A percentile compares a stretch with the other conserved stretches of the same genome.
Evolutionary conservation across 306 rosid genomes (phyloP).

Genomic region (Lathyrus sativus): DNA sequence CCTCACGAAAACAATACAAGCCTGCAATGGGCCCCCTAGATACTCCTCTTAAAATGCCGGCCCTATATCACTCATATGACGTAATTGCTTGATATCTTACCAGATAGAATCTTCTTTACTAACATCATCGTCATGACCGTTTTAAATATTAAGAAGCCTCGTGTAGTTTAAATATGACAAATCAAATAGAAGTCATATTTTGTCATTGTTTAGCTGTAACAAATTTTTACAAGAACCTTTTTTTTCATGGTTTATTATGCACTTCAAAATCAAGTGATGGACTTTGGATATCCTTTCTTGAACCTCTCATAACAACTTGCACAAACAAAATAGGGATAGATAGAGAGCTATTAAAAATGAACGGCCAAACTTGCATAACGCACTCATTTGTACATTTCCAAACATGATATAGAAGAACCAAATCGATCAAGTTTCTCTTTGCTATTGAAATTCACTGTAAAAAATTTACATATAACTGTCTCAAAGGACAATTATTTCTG

Average conservation of each 20-base stretch:
- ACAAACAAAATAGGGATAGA: background rate
- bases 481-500: constrained; percentile 25
- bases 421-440: background rate
- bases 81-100: too few species aligned
- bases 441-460: constrained; percentile 31
- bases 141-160: too few species aligned
- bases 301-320: background rate
- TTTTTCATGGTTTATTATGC: background rate
- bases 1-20: too few species aligned
- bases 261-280: background rate
- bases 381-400: background rate
- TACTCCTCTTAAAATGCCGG: too few species aligned
- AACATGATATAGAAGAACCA: background rate
- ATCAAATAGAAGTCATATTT: too few species aligned
- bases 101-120: too few species aligned
- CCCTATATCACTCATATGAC: too few species aligned
- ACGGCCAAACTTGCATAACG: background rate
- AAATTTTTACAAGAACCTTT: too few species aligned
- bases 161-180: too few species aligned
- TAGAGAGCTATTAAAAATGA: background rate
- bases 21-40: too few species aligned
- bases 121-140: too few species aligned
- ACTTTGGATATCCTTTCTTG: background rate
- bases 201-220: too few species aligned
- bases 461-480: constrained; percentile 37